Conservation (phyloP, 2,329 filamentous ascomycete species). For the Didymellaceae sp. region DNA sequence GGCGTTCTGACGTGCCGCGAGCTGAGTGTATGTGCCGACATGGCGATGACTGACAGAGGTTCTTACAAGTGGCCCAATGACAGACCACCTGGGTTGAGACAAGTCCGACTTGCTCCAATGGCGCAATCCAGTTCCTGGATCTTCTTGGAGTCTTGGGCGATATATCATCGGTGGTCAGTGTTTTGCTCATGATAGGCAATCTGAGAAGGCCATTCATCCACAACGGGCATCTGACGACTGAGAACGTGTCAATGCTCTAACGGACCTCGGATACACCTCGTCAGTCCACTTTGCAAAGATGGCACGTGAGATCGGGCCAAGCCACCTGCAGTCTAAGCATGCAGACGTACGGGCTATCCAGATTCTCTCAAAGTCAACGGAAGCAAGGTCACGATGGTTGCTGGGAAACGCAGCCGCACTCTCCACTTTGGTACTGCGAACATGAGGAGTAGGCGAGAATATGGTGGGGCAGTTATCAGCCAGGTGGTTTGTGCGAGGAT, state of each 20-base stretch:
- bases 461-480: constrained; percentile 10
- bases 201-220: too few relatives aligned
- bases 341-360: constrained; percentile 5
- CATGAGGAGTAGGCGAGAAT: constrained; percentile 11
- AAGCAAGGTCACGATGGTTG: constrained; percentile 18
- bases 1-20: not conserved
- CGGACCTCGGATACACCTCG: too few relatives aligned
- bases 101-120: too few relatives aligned
- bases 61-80: too few relatives aligned
- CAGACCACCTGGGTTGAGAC: too few relatives aligned
- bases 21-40: not conserved
- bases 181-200: too few relatives aligned
- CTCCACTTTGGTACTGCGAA: constrained; percentile 16
- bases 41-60: not conserved
- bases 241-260: too few relatives aligned
- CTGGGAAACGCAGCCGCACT: constrained; percentile 11
- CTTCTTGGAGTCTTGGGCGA: too few relatives aligned
- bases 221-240: too few relatives aligned
- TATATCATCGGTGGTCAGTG: too few relatives aligned
- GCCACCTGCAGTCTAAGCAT: not conserved
- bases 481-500: constrained; percentile 14
- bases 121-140: too few relatives aligned
- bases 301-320: not conserved
- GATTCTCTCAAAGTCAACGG: constrained; percentile 7
- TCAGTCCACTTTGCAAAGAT: too few relatives aligned